A percentile compares a stretch with the other conserved stretches of the same genome.
Conservation (phyloP, 2,329 filamentous ascomycete species). For the Daldinia eschscholtzii region DNA sequence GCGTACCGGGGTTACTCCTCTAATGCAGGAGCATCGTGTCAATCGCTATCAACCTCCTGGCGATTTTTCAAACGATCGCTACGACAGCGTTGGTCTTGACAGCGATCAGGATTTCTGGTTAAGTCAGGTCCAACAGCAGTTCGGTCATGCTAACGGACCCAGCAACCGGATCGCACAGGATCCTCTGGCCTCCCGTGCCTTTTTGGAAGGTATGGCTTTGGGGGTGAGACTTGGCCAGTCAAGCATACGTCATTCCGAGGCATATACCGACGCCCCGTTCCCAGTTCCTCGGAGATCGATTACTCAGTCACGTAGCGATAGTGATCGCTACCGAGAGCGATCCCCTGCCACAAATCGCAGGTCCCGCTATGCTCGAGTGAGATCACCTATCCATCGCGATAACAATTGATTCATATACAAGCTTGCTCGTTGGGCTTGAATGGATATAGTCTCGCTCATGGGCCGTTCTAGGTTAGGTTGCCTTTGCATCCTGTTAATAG, state of each 20-base stretch:
- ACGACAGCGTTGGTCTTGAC: slow-evolving; percentile 7
- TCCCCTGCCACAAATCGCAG: background rate
- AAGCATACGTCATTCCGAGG: background rate
- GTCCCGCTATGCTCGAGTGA: background rate
- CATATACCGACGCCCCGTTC: background rate
- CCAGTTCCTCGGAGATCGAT: background rate
- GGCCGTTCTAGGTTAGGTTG: background rate
- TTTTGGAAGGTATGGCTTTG: slow-evolving; percentile 48
- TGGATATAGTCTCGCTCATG: background rate
- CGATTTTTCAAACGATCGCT: background rate
- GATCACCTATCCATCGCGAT: slow-evolving; percentile 14
- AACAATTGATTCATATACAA: background rate
- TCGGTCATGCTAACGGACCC: slow-evolving; percentile 36
- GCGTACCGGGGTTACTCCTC: background rate
- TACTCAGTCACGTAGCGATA: background rate
- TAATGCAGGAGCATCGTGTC: background rate
- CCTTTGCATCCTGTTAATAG: background rate
- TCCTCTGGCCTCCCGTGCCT: slow-evolving; percentile 47
- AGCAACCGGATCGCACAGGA: slow-evolving; percentile 41
- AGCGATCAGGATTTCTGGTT: slow-evolving; percentile 39
- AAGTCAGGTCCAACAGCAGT: slow-evolving; percentile 40
- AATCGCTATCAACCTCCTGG: slow-evolving; percentile 2
- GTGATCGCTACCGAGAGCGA: slow-evolving; percentile 4
- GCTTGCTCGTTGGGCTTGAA: background rate
- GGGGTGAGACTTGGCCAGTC: slow-evolving; percentile 27